Evolutionary conservation across 2,329 filamentous ascomycete genomes (phyloP), one percentile per base, ranked within the genome.

Genomic region (Colletotrichum paranaense): DNA sequence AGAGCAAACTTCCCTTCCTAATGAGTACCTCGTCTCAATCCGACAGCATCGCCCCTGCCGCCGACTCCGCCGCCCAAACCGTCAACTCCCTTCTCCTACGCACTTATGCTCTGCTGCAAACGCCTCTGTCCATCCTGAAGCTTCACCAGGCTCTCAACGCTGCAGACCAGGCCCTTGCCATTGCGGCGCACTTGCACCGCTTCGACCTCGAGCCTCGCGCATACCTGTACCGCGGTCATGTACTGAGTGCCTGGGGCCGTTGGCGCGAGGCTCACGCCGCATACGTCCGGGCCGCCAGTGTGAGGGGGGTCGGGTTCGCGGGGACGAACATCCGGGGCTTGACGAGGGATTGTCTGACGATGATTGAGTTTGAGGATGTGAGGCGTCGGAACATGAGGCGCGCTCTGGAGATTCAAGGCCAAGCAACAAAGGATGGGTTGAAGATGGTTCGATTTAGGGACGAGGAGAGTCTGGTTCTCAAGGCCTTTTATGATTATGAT

Each of bases 211-310:
- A 75, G 46, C 76, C 77, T 2, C 75, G 76, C 28, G 76, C 73
- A 2, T 71, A 78, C 26, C 68, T 78, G 4, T 77, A 76, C 60
- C 74, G 77, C 11, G 78, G 77, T 14, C 77, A 79, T 63, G 76
- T 75, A 55, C 75, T 77, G 32, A 68, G 76, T n/a, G 68, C 64
- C 19, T 64, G 78, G 68, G 76, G 74, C 19, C 68, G 64, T 28
- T 79, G 78, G 78, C 58, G 57, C 42, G 69, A 73, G 3, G 77
- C 78, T 3, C 70, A 75, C 26, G 67, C 66, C 49, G 73, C 73
- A 24, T 79, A 78, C 56, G 71, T 77, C 46, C 67, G 72, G 26
- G 76, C 77, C 2, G 75, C 72, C 4, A 75, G 76, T 49, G 63
- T 72, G 26, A 68, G 56, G 62, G 69, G 68, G 1, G 49, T 70